Evolutionary conservation across 2,329 filamentous ascomycete species (phyloP).

Genomic region (Monosporascus sp.): DNA sequence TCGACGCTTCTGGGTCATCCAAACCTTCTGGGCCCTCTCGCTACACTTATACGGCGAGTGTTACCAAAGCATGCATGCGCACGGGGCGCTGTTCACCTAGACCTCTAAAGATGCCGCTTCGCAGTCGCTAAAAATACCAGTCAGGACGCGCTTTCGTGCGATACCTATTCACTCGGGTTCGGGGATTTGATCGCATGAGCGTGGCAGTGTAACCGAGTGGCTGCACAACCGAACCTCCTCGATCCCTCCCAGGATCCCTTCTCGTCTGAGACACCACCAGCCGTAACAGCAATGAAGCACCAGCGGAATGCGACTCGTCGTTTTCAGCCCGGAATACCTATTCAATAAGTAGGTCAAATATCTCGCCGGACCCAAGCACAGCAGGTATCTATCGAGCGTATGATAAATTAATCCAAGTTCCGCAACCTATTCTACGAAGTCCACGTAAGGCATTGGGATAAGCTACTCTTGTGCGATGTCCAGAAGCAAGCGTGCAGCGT

Average conservation of each 20-base stretch:
- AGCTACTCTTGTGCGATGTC: background rate
- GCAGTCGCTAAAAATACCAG: background rate
- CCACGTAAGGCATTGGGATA: background rate
- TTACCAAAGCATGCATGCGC: background rate
- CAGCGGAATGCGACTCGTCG: too few relatives aligned
- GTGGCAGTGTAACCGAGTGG: too few relatives aligned
- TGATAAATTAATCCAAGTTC: background rate
- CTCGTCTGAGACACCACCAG: too few relatives aligned
- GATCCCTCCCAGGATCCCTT: too few relatives aligned
- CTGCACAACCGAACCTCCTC: too few relatives aligned
- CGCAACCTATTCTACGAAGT: background rate
- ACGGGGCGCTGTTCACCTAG: background rate
- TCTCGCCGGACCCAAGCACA: too few relatives aligned
- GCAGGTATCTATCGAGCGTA: background rate
- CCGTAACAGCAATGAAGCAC: too few relatives aligned
- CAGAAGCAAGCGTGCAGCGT: background rate
- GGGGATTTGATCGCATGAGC: too few relatives aligned
- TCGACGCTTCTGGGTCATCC: background rate
- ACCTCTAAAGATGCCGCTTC: background rate
- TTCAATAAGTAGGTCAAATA: too few relatives aligned
- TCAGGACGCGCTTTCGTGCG: background rate
- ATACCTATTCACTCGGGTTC: background rate
- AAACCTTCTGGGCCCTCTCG: too few relatives aligned
- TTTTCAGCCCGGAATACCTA: too few relatives aligned
- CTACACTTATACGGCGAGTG: too few relatives aligned